Conservation (phyloP, 352 stramenopile genomes). For the Globisporangium cylindrosporum region DNA sequence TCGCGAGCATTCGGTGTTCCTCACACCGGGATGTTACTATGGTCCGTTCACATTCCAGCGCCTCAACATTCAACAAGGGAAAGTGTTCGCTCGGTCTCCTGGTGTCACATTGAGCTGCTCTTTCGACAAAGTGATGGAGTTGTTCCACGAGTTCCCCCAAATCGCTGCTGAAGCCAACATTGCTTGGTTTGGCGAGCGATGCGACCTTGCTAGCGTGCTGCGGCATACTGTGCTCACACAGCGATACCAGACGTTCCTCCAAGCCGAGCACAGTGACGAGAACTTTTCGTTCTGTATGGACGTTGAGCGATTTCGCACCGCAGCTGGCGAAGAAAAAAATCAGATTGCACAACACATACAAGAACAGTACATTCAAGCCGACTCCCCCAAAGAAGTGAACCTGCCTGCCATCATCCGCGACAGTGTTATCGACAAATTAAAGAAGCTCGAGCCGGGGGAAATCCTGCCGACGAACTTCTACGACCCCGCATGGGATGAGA, state of each 20-base stretch:
- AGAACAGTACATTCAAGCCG: constrained; percentile 53
- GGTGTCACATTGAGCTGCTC: constrained; percentile 55
- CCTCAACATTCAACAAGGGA: constrained; percentile 45
- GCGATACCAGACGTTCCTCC: constrained; percentile 61
- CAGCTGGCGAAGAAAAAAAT: constrained; percentile 26
- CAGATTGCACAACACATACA: constrained; percentile 39
- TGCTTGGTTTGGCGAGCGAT: constrained; percentile 68
- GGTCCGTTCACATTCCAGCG: constrained; percentile 73
- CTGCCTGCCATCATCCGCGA: constrained; percentile 61
- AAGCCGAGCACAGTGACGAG: constrained; percentile 75
- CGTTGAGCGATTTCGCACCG: constrained; percentile 48
- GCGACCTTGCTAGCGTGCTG: constrained; percentile 61
- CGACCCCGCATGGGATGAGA: constrained; percentile 61
- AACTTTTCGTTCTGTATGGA: constrained; percentile 78
- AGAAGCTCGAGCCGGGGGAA: constrained; percentile 22
- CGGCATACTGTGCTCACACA: constrained; percentile 54
- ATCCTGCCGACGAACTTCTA: constrained; percentile 43
- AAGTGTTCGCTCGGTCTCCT: constrained; percentile 46
- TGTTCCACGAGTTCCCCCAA: constrained; percentile 58
- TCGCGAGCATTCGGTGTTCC: constrained; percentile 46
- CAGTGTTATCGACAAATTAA: constrained; percentile 30
- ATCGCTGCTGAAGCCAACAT: constrained; percentile 68
- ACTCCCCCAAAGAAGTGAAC: constrained; percentile 71
- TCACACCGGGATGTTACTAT: constrained; percentile 69
- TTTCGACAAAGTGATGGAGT: constrained; percentile 37